Conservation (phyloP, 2,329 filamentous ascomycete species). For the Hymenoscyphus fructigenus region DNA sequence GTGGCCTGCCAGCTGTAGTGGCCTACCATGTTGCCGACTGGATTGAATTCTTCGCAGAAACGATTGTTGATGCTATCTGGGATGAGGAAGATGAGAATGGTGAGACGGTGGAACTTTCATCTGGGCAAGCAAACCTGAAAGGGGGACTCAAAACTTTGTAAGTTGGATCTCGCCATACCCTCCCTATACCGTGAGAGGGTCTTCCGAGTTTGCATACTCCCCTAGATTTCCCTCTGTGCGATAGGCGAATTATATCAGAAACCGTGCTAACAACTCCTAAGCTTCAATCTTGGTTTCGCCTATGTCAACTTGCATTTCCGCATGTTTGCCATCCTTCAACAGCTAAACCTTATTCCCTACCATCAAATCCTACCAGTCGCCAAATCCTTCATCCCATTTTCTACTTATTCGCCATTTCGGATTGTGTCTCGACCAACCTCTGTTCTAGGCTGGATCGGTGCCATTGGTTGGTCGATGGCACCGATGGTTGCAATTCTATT, state of each 20-base stretch:
- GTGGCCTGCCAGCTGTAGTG: conserved; percentile 34
- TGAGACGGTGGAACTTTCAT: conserved; percentile 11
- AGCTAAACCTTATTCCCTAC: conserved; percentile 32
- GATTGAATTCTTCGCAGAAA: conserved; percentile 26
- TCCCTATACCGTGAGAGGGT: not conserved
- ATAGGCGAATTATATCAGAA: not conserved
- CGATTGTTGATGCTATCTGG: conserved; percentile 24
- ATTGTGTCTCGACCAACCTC: conserved; percentile 13
- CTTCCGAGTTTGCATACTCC: conserved; percentile 14
- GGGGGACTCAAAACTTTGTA: not conserved
- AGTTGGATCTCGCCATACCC: not conserved
- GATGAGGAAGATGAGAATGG: conserved; percentile 22
- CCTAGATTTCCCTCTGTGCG: conserved; percentile 17
- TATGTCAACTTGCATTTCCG: conserved; percentile 33
- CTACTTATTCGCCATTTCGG: conserved; percentile 30
- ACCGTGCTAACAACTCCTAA: conserved; percentile 22
- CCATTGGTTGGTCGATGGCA: conserved; percentile 21
- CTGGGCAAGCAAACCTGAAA: conserved; percentile 10
- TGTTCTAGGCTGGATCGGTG: conserved; percentile 21
- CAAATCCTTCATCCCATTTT: conserved; percentile 34
- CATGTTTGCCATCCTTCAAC: conserved; percentile 36
- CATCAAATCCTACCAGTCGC: conserved; percentile 26
- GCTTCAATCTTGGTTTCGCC: conserved; percentile 25
- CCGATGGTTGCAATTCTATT: conserved; percentile 31
- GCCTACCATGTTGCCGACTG: conserved; percentile 33